Percentiles rank a stretch among this genome's conserved stretches.
Evolutionary conservation across 1,139 yeast species (phyloP).

Genomic region (Candida sojae): DNA sequence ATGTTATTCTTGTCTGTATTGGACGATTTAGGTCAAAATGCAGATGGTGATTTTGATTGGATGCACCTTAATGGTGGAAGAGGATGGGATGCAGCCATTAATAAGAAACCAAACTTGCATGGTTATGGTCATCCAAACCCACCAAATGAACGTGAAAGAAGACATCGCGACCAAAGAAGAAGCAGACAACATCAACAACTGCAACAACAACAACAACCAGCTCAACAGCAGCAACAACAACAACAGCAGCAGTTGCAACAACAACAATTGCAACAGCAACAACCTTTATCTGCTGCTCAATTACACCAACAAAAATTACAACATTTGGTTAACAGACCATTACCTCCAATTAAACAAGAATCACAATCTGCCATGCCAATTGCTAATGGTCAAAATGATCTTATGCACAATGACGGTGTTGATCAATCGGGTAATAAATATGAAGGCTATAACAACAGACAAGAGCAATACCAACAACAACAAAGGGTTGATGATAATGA

Average conservation of each 20-base stretch:
- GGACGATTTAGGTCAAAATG: slow-evolving; percentile 66
- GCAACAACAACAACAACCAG: slow-evolving; percentile 24
- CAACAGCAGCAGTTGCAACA: slow-evolving; percentile 14
- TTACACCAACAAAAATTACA: slow-evolving; percentile 53
- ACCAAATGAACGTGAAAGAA: slow-evolving; percentile 55
- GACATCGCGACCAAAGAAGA: slow-evolving; percentile 49
- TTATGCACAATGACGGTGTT: slow-evolving; percentile 13
- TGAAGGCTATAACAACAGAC: slow-evolving; percentile 19
- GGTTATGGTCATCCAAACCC: slow-evolving; percentile 78
- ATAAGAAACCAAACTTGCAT: slow-evolving; percentile 86
- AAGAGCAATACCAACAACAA: slow-evolving; percentile 42
- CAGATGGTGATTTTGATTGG: slow-evolving; percentile 94
- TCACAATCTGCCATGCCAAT: slow-evolving; percentile 18
- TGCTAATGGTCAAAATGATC: slow-evolving; percentile 11
- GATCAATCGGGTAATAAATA: slow-evolving; percentile 14
- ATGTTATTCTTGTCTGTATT: slow-evolving; percentile 74
- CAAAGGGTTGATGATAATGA: slow-evolving; percentile 34
- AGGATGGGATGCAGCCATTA: slow-evolving; percentile 86
- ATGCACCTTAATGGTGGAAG: slow-evolving; percentile 86
- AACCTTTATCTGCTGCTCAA: slow-evolving; percentile 43
- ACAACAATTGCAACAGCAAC: slow-evolving; percentile 14
- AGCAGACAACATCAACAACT: slow-evolving; percentile 36
- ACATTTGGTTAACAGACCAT: slow-evolving; percentile 52
- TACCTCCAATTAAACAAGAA: slow-evolving; percentile 53
- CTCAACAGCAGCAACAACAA: slow-evolving; percentile 21